Evolutionary conservation across 2,329 filamentous ascomycete species (phyloP), one percentile per base, ranked within the genome.

Genomic region (Microcyclosporella mali): DNA sequence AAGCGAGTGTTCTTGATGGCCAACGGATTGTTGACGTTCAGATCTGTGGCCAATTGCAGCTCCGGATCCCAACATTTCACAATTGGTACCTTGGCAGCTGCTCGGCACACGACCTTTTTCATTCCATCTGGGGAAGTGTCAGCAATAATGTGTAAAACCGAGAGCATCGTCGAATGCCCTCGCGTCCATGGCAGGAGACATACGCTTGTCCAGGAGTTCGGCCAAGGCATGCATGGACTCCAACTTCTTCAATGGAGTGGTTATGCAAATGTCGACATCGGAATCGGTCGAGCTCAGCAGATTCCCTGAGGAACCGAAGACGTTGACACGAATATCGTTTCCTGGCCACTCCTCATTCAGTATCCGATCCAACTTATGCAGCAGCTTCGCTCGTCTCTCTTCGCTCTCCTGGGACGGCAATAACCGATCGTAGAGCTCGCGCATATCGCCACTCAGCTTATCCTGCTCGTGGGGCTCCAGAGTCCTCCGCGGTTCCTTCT

Each of bases 61-160:
- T 95, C 88, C 2, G 92, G 92, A 63, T 98, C 92, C 89, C 92
- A 98, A 43, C 95, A 86, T 71, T 97, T 97, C 56, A 98, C 92
- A 59, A 98, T 98, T 3, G 92, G 90, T 11, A 98, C 92, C 67
- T 95, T 97, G 46, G 92, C 92, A 32, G 85, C 86, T 19, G 88
- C 88, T 40, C 97, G 88, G 63, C 92, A 98, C 17, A 95, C 85
- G 1, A 98, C 88, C 58, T 87, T 87, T 65, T 97, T 79, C 92
- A 98, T 98, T 30, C 90, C 90, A 70, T 88, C 90, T 95, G 50
- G 31, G n/a, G 37, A 30, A 14, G 33, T 34, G 57, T 62, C 50
- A 60, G 57, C 46, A 18, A 31, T 27, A 15, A 29, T 39, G 7
- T 32, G 30, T 15, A 11, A 17, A 8, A 14, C 4, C 15, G 12